Conservation (phyloP, 179 eudicot genomes). For the Gypsophila paniculata region DNA sequence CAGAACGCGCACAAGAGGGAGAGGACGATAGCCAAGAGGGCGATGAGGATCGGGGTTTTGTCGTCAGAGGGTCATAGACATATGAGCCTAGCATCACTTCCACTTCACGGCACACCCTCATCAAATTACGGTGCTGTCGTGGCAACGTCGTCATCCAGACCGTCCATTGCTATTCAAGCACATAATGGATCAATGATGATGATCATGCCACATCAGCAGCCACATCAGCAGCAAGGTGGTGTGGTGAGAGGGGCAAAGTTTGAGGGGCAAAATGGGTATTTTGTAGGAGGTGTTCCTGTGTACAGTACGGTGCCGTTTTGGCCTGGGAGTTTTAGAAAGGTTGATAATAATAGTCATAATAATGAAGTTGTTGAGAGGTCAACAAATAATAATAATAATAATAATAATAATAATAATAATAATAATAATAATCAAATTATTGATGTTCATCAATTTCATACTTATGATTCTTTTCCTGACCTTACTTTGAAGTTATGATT, state of each 20-base stretch:
- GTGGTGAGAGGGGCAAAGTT: conserved; percentile 23
- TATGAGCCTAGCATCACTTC: conserved; percentile 34
- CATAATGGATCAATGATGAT: conserved; percentile 35
- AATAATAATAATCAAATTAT: conserved; percentile 10
- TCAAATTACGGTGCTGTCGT: background rate
- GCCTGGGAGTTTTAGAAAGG: conserved; percentile 36
- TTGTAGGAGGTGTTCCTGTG: conserved; percentile 26
- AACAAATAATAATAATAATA: conserved; percentile 14
- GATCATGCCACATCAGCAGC: conserved; percentile 25
- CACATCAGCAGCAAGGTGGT: conserved; percentile 22
- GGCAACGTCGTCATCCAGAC: conserved; percentile 18
- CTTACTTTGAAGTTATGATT: conserved; percentile 32
- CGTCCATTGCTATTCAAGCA: conserved; percentile 32
- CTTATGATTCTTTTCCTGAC: conserved; percentile 29
- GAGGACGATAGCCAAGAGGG: conserved; percentile 32
- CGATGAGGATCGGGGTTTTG: conserved; percentile 29
- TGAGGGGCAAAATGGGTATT: conserved; percentile 38
- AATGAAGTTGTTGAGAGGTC: conserved; percentile 25
- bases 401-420: conserved; percentile 17
- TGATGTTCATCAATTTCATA: conserved; percentile 15
- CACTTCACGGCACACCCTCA: conserved; percentile 24
- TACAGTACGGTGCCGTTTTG: conserved; percentile 38
- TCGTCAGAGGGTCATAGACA: conserved; percentile 22
- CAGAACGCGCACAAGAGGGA: conserved; percentile 38
- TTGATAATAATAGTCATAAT: conserved; percentile 21